Base-by-base conservation (phyloP, 2,329 filamentous ascomycete species). In the Aureobasidium sp. region DNA sequence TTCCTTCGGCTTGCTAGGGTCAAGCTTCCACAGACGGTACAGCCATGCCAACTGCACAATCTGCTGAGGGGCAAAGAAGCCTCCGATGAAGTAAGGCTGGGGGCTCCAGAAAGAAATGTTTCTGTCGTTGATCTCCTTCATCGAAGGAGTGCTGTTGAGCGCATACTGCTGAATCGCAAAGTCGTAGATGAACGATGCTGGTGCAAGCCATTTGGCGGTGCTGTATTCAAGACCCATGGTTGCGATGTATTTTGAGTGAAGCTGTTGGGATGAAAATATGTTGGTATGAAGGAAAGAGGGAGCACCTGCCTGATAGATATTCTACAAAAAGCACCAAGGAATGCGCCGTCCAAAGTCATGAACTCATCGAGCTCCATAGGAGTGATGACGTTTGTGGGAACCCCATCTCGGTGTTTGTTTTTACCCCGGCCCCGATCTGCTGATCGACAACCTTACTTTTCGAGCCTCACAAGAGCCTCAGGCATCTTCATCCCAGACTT, bases 61-160 rank as follows among this genome's bases (percentile, higher is more conserved):
- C 68, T 85, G 82, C 69, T 86, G 82, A 0, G 82, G 82, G 69
- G 83, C 83, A 75, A 86, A 86, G 74, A 86, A 85, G 17, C 73
- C 81, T 0, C 74, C 83, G 64, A 86, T 84, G 71, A 84, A 83
- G 67, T 77, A 82, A 0, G 83, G 82, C 62, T 84, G 80, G 0
- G 83, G 83, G 1, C 76, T 80, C 74, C 82, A 85, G 68, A 84
- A 85, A 1, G 81, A 83, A 6, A 84, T 72, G 68, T 86, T 84
- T 36, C 72, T 72, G 67, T 85, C 79, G 69, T 85, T 82, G 36
- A 85, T 75, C 55, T 84, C 79, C 66, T 84, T 80, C 83, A 85
- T 85, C 65, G 81, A 84, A 0, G 83, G 83, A 0, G 70, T 75
- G 39, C 78, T 79, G 36, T 82, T 76, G 70, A 86, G 79, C 70